Conservation (phyloP, 1,284 basidiomycete genomes). For the Vanrija pseudolonga region DNA sequence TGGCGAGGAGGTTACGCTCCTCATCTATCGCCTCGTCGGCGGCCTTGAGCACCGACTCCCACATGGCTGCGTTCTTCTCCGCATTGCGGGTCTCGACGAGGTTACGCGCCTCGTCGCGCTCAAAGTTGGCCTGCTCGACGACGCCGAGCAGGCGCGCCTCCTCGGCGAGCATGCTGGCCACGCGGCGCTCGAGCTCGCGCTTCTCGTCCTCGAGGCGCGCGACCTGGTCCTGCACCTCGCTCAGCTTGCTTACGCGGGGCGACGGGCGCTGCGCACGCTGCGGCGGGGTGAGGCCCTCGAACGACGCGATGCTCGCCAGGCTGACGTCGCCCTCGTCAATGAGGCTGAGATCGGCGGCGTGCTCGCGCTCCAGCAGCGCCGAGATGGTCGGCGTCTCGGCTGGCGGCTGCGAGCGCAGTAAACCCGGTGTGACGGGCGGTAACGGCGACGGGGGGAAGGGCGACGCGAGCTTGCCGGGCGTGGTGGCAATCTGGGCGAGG, state of each 20-base stretch:
- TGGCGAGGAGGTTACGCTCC: neutral
- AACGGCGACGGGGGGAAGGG: neutral
- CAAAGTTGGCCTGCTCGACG: constrained; percentile 3
- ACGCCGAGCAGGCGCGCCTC: constrained; percentile 4
- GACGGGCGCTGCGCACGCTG: neutral
- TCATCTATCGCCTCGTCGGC: constrained; percentile 15
- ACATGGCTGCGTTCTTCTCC: constrained; percentile 6
- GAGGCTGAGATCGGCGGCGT: neutral
- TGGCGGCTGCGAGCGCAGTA: neutral
- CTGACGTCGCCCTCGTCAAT: constrained; percentile 8
- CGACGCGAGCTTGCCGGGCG: neutral
- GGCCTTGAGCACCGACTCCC: constrained; percentile 6
- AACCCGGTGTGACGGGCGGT: neutral
- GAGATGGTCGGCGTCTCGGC: constrained; percentile 11
- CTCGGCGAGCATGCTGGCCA: constrained; percentile 3
- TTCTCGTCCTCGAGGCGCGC: constrained; percentile 5
- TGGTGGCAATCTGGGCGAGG: neutral
- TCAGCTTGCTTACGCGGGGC: neutral
- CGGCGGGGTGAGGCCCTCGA: constrained; percentile 11
- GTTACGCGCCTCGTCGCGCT: constrained; percentile 5
- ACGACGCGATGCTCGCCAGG: constrained; percentile 9
- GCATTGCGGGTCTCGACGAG: neutral
- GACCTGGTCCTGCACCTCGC: constrained; percentile 1
- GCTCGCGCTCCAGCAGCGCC: constrained; percentile 6
- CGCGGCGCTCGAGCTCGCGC: constrained; percentile 4